phyloP scores from a whole-genome alignment of 352 stramenopile species.

The Stephanocyclus meneghinianus region DNA sequence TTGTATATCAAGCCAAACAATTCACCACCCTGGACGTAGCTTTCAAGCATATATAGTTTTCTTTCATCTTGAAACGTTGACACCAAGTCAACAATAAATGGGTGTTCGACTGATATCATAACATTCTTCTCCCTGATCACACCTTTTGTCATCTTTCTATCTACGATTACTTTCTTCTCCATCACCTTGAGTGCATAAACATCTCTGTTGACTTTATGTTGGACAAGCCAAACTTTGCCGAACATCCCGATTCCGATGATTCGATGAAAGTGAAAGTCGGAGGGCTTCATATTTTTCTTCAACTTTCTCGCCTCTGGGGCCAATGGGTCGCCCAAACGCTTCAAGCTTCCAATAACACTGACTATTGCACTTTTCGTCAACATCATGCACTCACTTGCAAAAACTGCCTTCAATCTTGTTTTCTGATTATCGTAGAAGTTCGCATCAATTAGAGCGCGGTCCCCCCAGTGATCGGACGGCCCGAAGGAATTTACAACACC shows the following conservation, averaged over 20 bases:
- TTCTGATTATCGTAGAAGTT: constrained; percentile 41
- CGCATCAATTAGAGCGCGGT: constrained; percentile 36
- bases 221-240: constrained; percentile 86
- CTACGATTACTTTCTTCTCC: constrained; percentile 82
- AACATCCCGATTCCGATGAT: constrained; percentile 89
- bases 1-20: constrained; percentile 89
- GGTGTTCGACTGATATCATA: constrained; percentile 90
- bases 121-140: constrained; percentile 96
- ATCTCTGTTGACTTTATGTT: constrained; percentile 73
- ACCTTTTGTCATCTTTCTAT: constrained; percentile 91
- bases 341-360: constrained; percentile 59
- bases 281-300: constrained; percentile 51
- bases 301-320: constrained; percentile 44
- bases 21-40: constrained; percentile 92
- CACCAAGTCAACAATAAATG: constrained; percentile 93
- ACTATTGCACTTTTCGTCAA: constrained; percentile 80
- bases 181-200: constrained; percentile 89
- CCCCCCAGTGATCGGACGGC: constrained; percentile 44
- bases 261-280: constrained; percentile 40
- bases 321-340: constrained; percentile 45
- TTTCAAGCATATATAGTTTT: constrained; percentile 94
- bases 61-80: constrained; percentile 90
- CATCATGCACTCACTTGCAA: constrained; percentile 44
- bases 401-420: constrained; percentile 33
- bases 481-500: constrained; percentile 34